phyloP scores from a whole-genome alignment of 768 basidiomycete species.

The button mushroom (Agaricus bisporus) region DNA sequence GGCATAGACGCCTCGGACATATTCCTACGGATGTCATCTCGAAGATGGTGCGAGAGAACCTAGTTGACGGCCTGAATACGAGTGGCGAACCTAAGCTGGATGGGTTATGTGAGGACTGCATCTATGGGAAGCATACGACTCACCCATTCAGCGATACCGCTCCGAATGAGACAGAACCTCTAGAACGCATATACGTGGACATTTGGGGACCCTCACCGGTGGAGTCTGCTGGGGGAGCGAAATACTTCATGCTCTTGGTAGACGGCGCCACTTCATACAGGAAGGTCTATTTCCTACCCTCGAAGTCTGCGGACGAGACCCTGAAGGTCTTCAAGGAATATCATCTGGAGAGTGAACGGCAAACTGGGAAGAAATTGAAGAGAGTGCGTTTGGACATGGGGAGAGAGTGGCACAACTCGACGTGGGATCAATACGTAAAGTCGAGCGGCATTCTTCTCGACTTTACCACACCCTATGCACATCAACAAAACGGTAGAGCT shows the following conservation, averaged over 20 bases:
- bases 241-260: slow-evolving; percentile 21
- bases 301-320: slow-evolving; percentile 16
- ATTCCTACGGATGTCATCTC: too few species aligned
- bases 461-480: slow-evolving; percentile 21
- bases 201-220: slow-evolving; percentile 19
- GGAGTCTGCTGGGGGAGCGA: slow-evolving; percentile 11
- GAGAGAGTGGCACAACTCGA: slow-evolving; percentile 12
- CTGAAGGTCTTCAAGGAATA: slow-evolving; percentile 13
- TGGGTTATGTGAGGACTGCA: slow-evolving; percentile 20
- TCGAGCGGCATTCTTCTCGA: slow-evolving; percentile 8
- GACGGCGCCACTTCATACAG: slow-evolving; percentile 16
- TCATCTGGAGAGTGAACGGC: slow-evolving; percentile 11
- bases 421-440: background rate
- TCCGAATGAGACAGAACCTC: slow-evolving; percentile 9
- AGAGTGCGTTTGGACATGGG: background rate
- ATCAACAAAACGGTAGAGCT: slow-evolving; percentile 23
- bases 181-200: slow-evolving; percentile 18
- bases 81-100: too few species aligned
- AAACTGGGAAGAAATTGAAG: slow-evolving; percentile 12
- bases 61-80: too few species aligned
- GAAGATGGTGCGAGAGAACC: too few species aligned
- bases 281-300: slow-evolving; percentile 15
- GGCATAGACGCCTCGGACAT: too few species aligned
- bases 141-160: slow-evolving; percentile 19
- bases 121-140: slow-evolving; percentile 16